Percentiles rank a stretch among this genome's conserved stretches.
Evolutionary conservation across 2,329 filamentous ascomycete species (phyloP).

Genomic region (Didymella sp.): DNA sequence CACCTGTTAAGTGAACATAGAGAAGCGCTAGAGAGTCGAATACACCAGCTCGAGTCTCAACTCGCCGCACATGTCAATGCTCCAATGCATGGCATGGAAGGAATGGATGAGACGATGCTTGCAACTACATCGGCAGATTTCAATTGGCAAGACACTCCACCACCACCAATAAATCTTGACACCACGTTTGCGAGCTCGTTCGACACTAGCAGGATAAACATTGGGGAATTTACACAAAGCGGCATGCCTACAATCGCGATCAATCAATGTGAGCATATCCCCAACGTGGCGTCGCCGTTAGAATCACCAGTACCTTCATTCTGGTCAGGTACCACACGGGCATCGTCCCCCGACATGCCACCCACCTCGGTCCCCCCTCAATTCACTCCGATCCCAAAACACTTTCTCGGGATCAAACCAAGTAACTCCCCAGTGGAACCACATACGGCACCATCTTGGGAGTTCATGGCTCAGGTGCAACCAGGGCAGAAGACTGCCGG

Average conservation of each 20-base stretch:
- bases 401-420: constrained; percentile 26
- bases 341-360: constrained; percentile 45
- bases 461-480: constrained; percentile 42
- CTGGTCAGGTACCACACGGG: constrained; percentile 47
- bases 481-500: constrained; percentile 19
- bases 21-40: constrained; percentile 46
- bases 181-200: constrained; percentile 38
- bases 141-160: constrained; percentile 41
- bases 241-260: constrained; percentile 47
- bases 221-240: constrained; percentile 29
- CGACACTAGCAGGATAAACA: constrained; percentile 6
- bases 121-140: constrained; percentile 37
- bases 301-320: constrained; percentile 48
- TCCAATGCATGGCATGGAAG: constrained; percentile 49
- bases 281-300: constrained; percentile 36
- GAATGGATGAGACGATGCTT: constrained; percentile 39
- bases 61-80: constrained; percentile 45
- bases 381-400: constrained; percentile 28
- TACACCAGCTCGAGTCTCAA: constrained; percentile 49
- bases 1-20: constrained; percentile 42
- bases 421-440: constrained; percentile 37
- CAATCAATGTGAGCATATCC: constrained; percentile 47
- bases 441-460: constrained; percentile 46
- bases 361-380: constrained; percentile 37
- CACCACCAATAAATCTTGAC: constrained; percentile 36